Evolutionary conservation across 768 basidiomycete genomes (phyloP).

Genomic region (Amyloporia xantha): DNA sequence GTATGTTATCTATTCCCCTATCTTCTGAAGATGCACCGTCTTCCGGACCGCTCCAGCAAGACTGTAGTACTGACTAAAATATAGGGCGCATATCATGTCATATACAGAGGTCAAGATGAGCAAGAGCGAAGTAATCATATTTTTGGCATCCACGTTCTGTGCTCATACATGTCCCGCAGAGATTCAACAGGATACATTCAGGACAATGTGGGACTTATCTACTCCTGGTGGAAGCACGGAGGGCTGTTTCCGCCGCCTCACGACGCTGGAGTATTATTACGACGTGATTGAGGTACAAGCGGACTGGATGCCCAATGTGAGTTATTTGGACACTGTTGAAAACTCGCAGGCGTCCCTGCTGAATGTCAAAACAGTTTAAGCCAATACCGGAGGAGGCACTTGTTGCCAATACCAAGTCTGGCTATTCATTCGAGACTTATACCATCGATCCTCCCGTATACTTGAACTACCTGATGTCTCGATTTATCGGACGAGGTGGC

Average conservation of each 20-base stretch:
- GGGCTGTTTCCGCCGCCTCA: conserved; percentile 56
- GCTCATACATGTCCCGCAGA: conserved; percentile 29
- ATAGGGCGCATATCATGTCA: conserved; percentile 79
- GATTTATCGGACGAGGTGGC: conserved; percentile 59
- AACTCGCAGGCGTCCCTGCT: too few relatives aligned
- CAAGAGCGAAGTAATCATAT: conserved; percentile 54
- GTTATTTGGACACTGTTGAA: too few relatives aligned
- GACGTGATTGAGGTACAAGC: conserved; percentile 30
- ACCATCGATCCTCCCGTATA: conserved; percentile 63
- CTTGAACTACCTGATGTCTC: conserved; percentile 53
- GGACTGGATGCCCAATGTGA: conserved; percentile 29
- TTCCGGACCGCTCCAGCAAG: background rate
- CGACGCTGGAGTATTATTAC: conserved; percentile 54
- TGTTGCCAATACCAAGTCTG: conserved; percentile 35
- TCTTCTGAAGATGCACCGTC: background rate
- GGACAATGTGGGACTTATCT: conserved; percentile 70
- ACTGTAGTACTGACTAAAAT: too few relatives aligned
- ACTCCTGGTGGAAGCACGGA: conserved; percentile 48
- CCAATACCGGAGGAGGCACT: conserved; percentile 36
- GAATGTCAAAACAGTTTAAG: too few relatives aligned
- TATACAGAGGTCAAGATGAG: conserved; percentile 42
- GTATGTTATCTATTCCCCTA: conserved; percentile 32
- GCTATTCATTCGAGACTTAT: conserved; percentile 57
- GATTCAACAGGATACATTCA: conserved; percentile 67
- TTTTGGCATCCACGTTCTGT: background rate